Conservation (phyloP, 306 rosid genomes). For the Abrus precatorius region DNA sequence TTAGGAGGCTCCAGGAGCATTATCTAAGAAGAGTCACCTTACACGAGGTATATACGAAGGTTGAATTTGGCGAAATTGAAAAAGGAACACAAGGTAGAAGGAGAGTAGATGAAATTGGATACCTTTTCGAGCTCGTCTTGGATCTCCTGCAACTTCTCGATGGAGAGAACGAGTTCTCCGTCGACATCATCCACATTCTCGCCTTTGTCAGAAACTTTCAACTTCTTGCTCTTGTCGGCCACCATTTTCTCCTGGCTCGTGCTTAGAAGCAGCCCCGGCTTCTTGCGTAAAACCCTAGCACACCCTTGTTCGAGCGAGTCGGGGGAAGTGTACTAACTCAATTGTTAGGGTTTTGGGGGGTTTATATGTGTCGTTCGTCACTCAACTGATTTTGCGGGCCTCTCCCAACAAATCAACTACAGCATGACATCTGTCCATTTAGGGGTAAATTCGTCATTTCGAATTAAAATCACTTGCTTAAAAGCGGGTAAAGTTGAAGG, state of each 20-base stretch:
- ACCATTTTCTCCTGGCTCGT: conserved; percentile 55
- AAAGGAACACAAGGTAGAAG: background rate
- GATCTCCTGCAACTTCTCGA: conserved; percentile 92
- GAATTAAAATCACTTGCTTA: background rate
- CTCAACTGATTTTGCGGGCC: background rate
- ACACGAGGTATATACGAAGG: too few relatives aligned
- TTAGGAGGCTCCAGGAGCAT: background rate
- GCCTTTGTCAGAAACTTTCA: conserved; percentile 58
- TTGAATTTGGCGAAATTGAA: background rate
- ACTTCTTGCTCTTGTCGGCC: conserved; percentile 82
- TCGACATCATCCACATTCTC: conserved; percentile 66
- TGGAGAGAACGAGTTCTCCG: conserved; percentile 86
- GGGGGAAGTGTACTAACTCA: conserved; percentile 15
- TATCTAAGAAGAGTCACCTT: background rate
- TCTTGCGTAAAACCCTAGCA: conserved; percentile 71
- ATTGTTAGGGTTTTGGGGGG: conserved; percentile 75
- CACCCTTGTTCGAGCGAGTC: conserved; percentile 3
- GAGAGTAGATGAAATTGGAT: background rate
- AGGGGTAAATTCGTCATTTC: conserved; percentile 10
- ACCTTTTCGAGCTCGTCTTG: conserved; percentile 99
- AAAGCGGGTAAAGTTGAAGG: background rate
- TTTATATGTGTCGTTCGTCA: conserved; percentile 43
- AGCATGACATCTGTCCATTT: conserved; percentile 31
- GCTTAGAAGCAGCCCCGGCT: background rate
- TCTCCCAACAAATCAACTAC: background rate